phyloP scores from a whole-genome alignment of 2,329 filamentous ascomycete genomes.

The Xylariaceae sp. region DNA sequence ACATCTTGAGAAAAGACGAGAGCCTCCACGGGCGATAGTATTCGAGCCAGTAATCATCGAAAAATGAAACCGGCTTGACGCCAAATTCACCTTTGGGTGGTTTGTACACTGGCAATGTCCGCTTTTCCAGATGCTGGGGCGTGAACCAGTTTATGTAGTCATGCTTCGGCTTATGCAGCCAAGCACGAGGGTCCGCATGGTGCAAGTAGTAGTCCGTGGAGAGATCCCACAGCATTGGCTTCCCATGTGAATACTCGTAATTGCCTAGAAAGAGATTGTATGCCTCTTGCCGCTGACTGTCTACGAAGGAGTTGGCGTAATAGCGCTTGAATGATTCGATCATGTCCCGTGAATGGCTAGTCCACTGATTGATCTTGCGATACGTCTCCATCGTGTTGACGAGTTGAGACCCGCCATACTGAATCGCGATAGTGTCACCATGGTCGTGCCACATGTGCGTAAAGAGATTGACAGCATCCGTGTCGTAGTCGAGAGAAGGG shows the following conservation, averaged over 20 bases:
- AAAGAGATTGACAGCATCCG: conserved; percentile 91
- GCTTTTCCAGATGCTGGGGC: conserved; percentile 62
- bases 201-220: conserved; percentile 95
- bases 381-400: conserved; percentile 99
- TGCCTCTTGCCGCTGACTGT: conserved; percentile 95
- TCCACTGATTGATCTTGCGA: conserved; percentile 98
- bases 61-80: conserved; percentile 51
- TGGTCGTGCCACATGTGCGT: conserved; percentile 99
- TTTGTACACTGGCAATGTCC: conserved; percentile 49
- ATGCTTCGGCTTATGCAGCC: conserved; percentile 56
- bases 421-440: conserved; percentile 94
- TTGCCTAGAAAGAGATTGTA: conserved; percentile 97
- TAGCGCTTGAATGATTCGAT: conserved; percentile 98
- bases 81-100: conserved; percentile 32
- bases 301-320: conserved; percentile 97
- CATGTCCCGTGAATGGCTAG: conserved; percentile 95
- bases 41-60: conserved; percentile 96
- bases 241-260: conserved; percentile 80
- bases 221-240: conserved; percentile 96
- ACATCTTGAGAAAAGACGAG: conserved; percentile 88
- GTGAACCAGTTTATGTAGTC: conserved; percentile 92
- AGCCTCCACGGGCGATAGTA: conserved; percentile 88
- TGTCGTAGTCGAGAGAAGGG: conserved; percentile 83
- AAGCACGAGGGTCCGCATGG: conserved; percentile 75
- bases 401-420: conserved; percentile 94